Evolutionary conservation across 2,329 filamentous ascomycete species (phyloP).

Genomic region (Dactylellina leptospora): DNA sequence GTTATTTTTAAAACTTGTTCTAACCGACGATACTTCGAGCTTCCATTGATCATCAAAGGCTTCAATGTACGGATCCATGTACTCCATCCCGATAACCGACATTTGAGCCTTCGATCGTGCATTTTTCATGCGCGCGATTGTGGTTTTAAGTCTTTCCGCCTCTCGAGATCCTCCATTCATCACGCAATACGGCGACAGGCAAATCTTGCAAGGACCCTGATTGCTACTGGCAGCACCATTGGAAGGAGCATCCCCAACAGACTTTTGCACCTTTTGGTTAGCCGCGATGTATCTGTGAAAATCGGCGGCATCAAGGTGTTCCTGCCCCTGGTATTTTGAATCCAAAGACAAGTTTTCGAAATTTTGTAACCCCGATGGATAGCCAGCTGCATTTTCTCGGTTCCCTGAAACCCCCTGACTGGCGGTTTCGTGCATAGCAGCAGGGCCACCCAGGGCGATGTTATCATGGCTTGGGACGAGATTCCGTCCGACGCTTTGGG

Average conservation of each 20-base stretch:
- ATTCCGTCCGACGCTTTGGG: conserved; percentile 8
- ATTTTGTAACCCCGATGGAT: background rate
- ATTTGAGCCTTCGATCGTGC: conserved; percentile 34
- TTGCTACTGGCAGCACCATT: background rate
- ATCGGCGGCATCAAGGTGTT: conserved; percentile 45
- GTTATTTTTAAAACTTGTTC: conserved; percentile 18
- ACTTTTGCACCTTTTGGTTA: background rate
- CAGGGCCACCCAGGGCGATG: background rate
- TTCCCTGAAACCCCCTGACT: background rate
- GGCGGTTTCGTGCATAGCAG: background rate
- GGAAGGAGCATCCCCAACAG: background rate
- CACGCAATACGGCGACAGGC: conserved; percentile 14
- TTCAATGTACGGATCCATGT: conserved; percentile 42
- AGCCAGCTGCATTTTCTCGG: conserved; percentile 17
- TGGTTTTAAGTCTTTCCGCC: conserved; percentile 22
- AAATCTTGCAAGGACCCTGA: conserved; percentile 16
- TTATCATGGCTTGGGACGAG: conserved; percentile 19
- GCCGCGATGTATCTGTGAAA: conserved; percentile 19
- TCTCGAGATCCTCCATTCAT: conserved; percentile 44
- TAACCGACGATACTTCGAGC: background rate
- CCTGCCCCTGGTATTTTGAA: conserved; percentile 1
- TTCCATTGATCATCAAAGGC: conserved; percentile 37
- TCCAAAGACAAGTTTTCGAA: conserved; percentile 25
- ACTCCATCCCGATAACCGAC: conserved; percentile 20
- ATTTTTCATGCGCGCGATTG: conserved; percentile 21